phyloP scores from a whole-genome alignment of 208 protist species.

The Trypanosoma brucei region DNA sequence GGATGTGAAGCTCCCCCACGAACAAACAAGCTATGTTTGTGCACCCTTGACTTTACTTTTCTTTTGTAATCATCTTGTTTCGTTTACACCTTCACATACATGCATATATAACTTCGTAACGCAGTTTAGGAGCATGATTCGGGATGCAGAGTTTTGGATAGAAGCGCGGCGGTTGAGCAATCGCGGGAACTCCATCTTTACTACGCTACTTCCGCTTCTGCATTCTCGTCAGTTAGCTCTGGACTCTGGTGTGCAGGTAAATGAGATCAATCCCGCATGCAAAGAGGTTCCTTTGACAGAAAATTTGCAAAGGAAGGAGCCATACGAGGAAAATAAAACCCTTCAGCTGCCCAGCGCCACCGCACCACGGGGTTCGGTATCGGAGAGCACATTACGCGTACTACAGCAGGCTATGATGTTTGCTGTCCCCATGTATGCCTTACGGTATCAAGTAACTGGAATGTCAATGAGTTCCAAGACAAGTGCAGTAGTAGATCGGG shows the following conservation, averaged over 20 bases:
- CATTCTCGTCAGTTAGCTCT: conserved; percentile 57
- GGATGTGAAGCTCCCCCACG: too few relatives aligned
- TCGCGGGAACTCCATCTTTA: conserved; percentile 65
- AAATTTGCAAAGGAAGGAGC: conserved; percentile 4
- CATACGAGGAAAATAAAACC: conserved; percentile 23
- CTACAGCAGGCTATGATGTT: conserved; percentile 87
- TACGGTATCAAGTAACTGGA: conserved; percentile 82
- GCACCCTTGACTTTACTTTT: too few relatives aligned
- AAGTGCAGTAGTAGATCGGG: conserved; percentile 76
- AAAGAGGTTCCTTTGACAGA: neutral
- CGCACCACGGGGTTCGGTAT: conserved; percentile 8
- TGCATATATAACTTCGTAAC: neutral
- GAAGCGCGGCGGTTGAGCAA: conserved; percentile 52
- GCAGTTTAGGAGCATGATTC: conserved; percentile 52
- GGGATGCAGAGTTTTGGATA: conserved; percentile 85
- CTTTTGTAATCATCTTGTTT: too few relatives aligned
- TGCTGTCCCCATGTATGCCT: conserved; percentile 68
- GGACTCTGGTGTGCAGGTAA: conserved; percentile 32
- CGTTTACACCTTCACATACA: too few relatives aligned
- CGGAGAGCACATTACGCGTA: conserved; percentile 55
- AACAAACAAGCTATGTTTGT: too few relatives aligned
- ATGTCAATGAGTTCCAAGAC: conserved; percentile 88
- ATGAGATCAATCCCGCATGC: neutral
- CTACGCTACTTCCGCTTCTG: conserved; percentile 54
- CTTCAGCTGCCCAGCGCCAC: conserved; percentile 32